A percentile compares a stretch with the other conserved stretches of the same genome.
These are phyloP conservation scores for Coemansia reversa DNA, from an alignment of 192 early-diverging fungal genomes.

Conservation along the genomic window DNA sequence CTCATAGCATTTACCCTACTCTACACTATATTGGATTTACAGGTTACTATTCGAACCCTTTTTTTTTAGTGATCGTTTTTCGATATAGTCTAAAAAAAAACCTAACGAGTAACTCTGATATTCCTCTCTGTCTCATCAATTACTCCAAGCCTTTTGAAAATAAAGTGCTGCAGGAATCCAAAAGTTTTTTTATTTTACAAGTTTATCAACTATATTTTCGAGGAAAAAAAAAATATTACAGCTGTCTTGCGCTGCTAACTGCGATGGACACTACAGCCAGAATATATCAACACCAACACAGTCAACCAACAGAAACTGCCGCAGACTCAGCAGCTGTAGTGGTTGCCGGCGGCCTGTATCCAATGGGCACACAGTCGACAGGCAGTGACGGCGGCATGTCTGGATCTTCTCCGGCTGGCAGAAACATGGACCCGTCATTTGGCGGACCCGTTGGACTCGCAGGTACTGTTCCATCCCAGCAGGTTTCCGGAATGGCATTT, in stretches of 20 bases:
- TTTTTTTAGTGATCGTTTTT: not conserved
- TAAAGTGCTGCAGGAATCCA: not conserved
- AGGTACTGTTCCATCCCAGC: not conserved
- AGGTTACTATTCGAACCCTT: not conserved
- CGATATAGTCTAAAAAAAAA: not conserved
- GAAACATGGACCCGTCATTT: conserved; percentile 1
- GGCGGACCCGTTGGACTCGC: not conserved
- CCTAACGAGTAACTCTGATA: not conserved
- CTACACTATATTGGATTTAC: not conserved
- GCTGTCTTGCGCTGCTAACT: not conserved
- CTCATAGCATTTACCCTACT: not conserved
- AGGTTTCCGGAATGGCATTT: conserved; percentile 9
- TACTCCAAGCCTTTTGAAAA: not conserved
- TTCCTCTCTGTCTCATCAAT: not conserved
- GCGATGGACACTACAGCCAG: conserved; percentile 32
- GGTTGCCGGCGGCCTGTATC: conserved; percentile 27
- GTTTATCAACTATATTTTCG: not conserved
- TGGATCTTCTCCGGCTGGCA: not conserved
- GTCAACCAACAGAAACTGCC: not conserved
- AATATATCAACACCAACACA: conserved; percentile 25
- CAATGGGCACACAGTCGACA: conserved; percentile 16
- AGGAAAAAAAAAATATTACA: not conserved
- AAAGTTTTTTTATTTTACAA: not conserved
- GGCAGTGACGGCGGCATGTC: not conserved
- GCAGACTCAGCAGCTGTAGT: conserved; percentile 2